Base-by-base conservation (phyloP, 352 stramenopile genomes). In the Pythium phragmitis region DNA sequence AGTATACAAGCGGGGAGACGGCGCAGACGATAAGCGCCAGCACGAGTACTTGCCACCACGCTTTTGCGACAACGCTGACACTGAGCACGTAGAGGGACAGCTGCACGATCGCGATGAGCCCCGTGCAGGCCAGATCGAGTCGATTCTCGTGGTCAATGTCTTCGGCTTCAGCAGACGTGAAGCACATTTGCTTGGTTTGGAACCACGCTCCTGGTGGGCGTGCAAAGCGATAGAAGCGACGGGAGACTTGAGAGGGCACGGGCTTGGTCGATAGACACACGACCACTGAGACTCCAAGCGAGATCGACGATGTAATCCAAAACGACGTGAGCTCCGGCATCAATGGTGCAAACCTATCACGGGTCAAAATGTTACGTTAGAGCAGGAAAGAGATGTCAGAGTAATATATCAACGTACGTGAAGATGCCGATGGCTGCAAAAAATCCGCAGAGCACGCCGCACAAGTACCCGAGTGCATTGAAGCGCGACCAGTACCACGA, bases 401-500 rank as follows among this genome's bases (percentile, higher is more conserved):
- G 60, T 30, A n/a, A 41, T 41, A 16, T 4, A 36, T 13, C 43
- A 21, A 79, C 80, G 30, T 79, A 92, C 83, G 87, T 77, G 70
- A 92, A 92, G 34, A 88, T 75, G 33, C 69, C 59, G 39, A 86
- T 67, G 0, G 84, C 79, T 6, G 76, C 67, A 19, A 85, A 54
- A 50, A 89, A 87, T 14, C 84, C 84, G 0, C 75, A 75, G 17
- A 75, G 43, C 28, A 91, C 70, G 14, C 84, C 83, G 19, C 69
- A 62, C 4, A 90, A 65, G 63, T 76, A 90, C 39, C 83, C 85
- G 23, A 68, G 72, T 6, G 79, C 83, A 56, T 90, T 92, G 67
- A 92, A 91, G 28, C 78, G 80, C 12, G 78, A 72, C 84, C 84
- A 92, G 48, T 92, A 92, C 84, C 84, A 92, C 23, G 80, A 83